Percentiles rank a stretch among this genome's conserved stretches.
Evolutionary conservation across 2,329 filamentous ascomycete species (phyloP).

Genomic region (Scopulariopsis brevicaulis): DNA sequence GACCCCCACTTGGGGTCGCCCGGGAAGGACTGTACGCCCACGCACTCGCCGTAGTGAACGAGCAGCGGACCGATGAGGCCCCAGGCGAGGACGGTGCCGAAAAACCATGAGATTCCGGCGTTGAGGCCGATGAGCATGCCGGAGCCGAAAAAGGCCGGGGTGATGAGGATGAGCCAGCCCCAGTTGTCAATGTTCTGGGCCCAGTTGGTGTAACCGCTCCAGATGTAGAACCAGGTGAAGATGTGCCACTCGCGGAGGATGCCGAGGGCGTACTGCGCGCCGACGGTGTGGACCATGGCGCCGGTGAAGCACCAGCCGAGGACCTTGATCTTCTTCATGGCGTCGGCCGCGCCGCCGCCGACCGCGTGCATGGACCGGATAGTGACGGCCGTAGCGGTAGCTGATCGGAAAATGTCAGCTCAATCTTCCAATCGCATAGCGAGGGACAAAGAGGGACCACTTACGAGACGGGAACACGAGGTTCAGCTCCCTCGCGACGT

Average conservation of each 20-base stretch:
- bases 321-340: slow-evolving; percentile 44
- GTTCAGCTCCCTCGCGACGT: slow-evolving; percentile 47
- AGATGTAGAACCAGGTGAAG: slow-evolving; percentile 42
- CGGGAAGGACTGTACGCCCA: slow-evolving; percentile 24
- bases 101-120: slow-evolving; percentile 44
- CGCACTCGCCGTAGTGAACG: slow-evolving; percentile 36
- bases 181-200: slow-evolving; percentile 45
- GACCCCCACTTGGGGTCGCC: slow-evolving; percentile 16
- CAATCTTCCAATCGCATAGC: background rate
- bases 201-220: slow-evolving; percentile 36
- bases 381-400: slow-evolving; percentile 48
- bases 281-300: slow-evolving; percentile 40
- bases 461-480: slow-evolving; percentile 43
- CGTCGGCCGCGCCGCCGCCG: slow-evolving; percentile 35
- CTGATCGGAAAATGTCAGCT: background rate
- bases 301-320: slow-evolving; percentile 35
- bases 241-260: slow-evolving; percentile 49
- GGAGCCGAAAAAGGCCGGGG: slow-evolving; percentile 49
- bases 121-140: slow-evolving; percentile 40
- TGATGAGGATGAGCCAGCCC: slow-evolving; percentile 49
- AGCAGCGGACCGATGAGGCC: slow-evolving; percentile 35
- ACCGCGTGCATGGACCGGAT: slow-evolving; percentile 53
- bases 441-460: background rate
- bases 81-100: slow-evolving; percentile 43
- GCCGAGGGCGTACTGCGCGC: slow-evolving; percentile 46